Percentiles rank a stretch among this genome's conserved stretches.
phyloP scores from a whole-genome alignment of 192 early-diverging fungal genomes.

The Phycomyces nitens region DNA sequence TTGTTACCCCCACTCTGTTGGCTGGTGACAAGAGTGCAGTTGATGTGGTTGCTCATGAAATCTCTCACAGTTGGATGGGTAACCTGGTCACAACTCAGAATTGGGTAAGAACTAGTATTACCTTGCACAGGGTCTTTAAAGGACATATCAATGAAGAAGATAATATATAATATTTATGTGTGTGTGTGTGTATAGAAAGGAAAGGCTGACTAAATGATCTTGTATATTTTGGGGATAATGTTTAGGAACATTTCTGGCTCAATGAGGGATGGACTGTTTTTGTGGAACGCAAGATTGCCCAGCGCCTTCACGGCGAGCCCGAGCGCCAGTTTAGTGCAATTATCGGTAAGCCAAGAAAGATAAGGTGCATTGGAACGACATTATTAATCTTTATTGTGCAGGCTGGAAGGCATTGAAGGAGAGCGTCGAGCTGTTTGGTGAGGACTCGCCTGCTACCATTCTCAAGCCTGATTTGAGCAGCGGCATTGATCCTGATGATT shows the following conservation, averaged over 20 bases:
- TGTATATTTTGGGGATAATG: background rate
- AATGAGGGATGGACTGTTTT: slow-evolving; percentile 97
- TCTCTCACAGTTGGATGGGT: slow-evolving; percentile 88
- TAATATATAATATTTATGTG: too few species aligned
- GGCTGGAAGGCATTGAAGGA: slow-evolving; percentile 69
- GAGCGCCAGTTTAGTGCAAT: slow-evolving; percentile 80
- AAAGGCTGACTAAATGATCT: too few species aligned
- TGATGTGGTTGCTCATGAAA: slow-evolving; percentile 93
- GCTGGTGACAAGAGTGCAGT: slow-evolving; percentile 92
- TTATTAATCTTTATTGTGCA: background rate
- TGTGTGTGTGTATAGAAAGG: too few species aligned
- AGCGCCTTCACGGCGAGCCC: slow-evolving; percentile 70
- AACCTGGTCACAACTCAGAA: slow-evolving; percentile 82
- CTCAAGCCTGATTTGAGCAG: slow-evolving; percentile 69
- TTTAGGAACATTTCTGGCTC: slow-evolving; percentile 74
- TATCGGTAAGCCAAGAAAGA: slow-evolving; percentile 52
- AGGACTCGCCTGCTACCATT: slow-evolving; percentile 61
- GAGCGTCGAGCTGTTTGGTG: slow-evolving; percentile 64
- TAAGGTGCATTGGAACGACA: background rate
- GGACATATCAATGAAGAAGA: background rate
- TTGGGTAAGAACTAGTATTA: slow-evolving; percentile 46
- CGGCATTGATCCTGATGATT: slow-evolving; percentile 80
- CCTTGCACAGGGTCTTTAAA: background rate
- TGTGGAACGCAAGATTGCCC: slow-evolving; percentile 87
- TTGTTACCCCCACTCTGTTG: slow-evolving; percentile 96